These are phyloP conservation scores for Barnettozyma salicaria DNA, from an alignment of 805 yeast genomes.

Conservation along the genomic window DNA sequence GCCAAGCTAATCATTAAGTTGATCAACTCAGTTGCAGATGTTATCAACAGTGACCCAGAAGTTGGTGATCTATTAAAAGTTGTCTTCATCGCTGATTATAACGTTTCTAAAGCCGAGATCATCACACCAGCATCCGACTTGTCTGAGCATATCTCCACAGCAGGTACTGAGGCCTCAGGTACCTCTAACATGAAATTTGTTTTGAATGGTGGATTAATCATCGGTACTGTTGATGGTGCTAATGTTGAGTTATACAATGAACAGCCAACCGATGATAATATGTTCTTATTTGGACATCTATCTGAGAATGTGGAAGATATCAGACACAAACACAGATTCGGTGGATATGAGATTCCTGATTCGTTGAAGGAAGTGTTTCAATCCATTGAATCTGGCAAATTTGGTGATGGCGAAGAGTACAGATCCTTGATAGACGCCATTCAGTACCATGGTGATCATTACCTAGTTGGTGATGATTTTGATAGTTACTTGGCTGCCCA, in stretches of 20 bases:
- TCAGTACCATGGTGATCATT: constrained; percentile 72
- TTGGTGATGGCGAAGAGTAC: constrained; percentile 67
- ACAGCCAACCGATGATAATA: constrained; percentile 89
- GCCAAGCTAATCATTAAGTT: constrained; percentile 87
- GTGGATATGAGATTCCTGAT: constrained; percentile 48
- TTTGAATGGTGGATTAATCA: constrained; percentile 86
- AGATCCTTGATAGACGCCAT: constrained; percentile 63
- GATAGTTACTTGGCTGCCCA: constrained; percentile 84
- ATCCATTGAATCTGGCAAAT: constrained; percentile 60
- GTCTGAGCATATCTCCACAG: constrained; percentile 92
- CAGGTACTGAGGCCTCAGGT: constrained; percentile 96
- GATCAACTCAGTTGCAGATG: constrained; percentile 74
- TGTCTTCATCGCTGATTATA: constrained; percentile 85
- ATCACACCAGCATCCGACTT: constrained; percentile 87
- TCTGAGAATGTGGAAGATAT: constrained; percentile 86
- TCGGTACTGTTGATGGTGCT: constrained; percentile 97
- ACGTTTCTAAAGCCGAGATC: constrained; percentile 89
- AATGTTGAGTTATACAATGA: constrained; percentile 84
- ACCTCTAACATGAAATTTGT: constrained; percentile 96
- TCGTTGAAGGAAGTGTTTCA: constrained; percentile 56
- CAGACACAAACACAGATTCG: constrained; percentile 66
- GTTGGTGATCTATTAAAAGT: constrained; percentile 76
- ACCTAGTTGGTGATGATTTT: constrained; percentile 84
- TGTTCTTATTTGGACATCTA: constrained; percentile 85
- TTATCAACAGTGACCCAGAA: constrained; percentile 71